Evolutionary conservation across 2,329 filamentous ascomycete species (phyloP).

Genomic region (Coleophoma eucalyptorum): DNA sequence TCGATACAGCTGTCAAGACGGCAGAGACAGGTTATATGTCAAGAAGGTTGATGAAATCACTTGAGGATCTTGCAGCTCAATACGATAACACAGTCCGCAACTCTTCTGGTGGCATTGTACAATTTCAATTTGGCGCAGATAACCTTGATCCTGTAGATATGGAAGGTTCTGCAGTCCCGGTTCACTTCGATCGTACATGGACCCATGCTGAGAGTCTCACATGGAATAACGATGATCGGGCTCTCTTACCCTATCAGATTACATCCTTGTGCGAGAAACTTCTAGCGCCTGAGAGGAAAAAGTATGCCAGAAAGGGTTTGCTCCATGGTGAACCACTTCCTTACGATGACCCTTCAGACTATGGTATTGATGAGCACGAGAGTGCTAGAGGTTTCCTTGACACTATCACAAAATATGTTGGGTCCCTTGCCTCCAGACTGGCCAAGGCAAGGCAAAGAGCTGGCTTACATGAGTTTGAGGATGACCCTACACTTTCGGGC

Average conservation of each 20-base stretch:
- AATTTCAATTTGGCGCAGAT: constrained; percentile 97
- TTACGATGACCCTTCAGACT: constrained; percentile 68
- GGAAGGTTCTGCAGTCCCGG: constrained; percentile 90
- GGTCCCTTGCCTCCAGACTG: constrained; percentile 58
- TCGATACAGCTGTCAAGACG: constrained; percentile 98
- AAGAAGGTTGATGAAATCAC: constrained; percentile 92
- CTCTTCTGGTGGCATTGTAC: constrained; percentile 82
- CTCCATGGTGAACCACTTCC: constrained; percentile 58
- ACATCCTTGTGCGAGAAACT: constrained; percentile 62
- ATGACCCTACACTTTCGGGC: constrained; percentile 26
- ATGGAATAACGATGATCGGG: constrained; percentile 71
- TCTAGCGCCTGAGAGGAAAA: constrained; percentile 63
- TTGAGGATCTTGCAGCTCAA: constrained; percentile 89
- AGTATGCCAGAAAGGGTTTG: constrained; percentile 57
- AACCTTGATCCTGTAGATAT: constrained; percentile 95
- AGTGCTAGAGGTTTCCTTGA: constrained; percentile 79
- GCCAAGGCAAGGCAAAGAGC: constrained; percentile 46
- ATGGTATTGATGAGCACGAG: constrained; percentile 73
- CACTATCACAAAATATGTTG: constrained; percentile 71
- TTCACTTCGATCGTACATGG: constrained; percentile 89
- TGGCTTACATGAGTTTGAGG: constrained; percentile 42
- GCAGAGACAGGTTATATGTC: constrained; percentile 99
- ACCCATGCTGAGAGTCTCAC: constrained; percentile 74
- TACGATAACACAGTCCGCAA: constrained; percentile 96
- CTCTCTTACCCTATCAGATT: constrained; percentile 73